Evolutionary conservation across 2,329 filamentous ascomycete species (phyloP).

Genomic region (Coniochaeta sp.): DNA sequence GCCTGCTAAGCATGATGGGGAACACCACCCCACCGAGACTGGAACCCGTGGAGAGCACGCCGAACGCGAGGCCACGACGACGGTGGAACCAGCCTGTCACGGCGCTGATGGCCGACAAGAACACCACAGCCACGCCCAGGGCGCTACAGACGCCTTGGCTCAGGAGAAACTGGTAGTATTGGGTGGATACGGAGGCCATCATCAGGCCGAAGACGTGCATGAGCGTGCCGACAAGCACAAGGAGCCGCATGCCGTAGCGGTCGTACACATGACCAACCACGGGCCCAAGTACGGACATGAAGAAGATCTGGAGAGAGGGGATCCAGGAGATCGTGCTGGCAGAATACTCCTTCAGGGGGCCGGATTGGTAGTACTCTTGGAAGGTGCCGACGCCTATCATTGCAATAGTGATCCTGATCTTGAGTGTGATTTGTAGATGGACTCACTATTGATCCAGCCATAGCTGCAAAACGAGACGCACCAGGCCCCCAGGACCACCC

Average conservation of each 20-base stretch:
- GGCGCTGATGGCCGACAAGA: slow-evolving; percentile 18
- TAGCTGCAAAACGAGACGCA: slow-evolving; percentile 33
- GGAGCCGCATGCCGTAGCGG: slow-evolving; percentile 52
- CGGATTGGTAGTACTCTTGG: slow-evolving; percentile 48
- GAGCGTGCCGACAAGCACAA: slow-evolving; percentile 46
- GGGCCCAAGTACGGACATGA: slow-evolving; percentile 28
- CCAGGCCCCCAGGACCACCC: slow-evolving; percentile 28
- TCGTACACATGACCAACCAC: slow-evolving; percentile 57
- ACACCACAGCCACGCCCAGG: slow-evolving; percentile 35
- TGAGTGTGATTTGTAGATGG: not conserved
- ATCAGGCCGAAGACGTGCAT: slow-evolving; percentile 57
- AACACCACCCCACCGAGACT: slow-evolving; percentile 51
- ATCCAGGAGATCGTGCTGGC: slow-evolving; percentile 54
- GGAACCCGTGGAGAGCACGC: slow-evolving; percentile 45
- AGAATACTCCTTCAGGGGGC: slow-evolving; percentile 38
- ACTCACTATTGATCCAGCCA: slow-evolving; percentile 33
- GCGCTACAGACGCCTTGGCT: slow-evolving; percentile 32
- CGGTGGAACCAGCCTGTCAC: slow-evolving; percentile 46
- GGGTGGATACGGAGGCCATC: slow-evolving; percentile 48
- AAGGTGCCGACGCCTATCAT: slow-evolving; percentile 39
- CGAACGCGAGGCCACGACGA: slow-evolving; percentile 44
- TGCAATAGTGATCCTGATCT: no score
- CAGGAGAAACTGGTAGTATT: slow-evolving; percentile 39
- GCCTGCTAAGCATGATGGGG: slow-evolving; percentile 50
- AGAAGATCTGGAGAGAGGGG: slow-evolving; percentile 43